Conservation (phyloP, 2,329 filamentous ascomycete species). For the Arthroderma sp. region DNA sequence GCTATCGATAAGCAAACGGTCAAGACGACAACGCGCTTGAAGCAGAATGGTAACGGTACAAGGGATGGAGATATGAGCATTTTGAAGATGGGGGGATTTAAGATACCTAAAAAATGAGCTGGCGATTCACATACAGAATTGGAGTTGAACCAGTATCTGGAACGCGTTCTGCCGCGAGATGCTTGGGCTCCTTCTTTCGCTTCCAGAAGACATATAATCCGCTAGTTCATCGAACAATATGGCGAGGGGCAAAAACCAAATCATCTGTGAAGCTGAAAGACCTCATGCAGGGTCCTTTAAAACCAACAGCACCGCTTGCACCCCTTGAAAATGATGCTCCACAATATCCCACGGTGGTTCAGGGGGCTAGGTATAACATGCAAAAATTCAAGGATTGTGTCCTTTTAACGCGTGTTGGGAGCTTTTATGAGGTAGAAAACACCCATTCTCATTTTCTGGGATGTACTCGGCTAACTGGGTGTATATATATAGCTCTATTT, state of each 20-base stretch:
- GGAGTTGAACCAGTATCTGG: too few species aligned
- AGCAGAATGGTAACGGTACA: too few species aligned
- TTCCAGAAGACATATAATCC: too few species aligned
- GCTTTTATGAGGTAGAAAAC: slow-evolving; percentile 66
- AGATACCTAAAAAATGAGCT: too few species aligned
- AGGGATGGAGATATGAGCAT: too few species aligned
- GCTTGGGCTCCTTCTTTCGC: too few species aligned
- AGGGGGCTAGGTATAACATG: slow-evolving; percentile 82
- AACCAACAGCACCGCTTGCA: slow-evolving; percentile 28
- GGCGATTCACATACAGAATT: too few species aligned
- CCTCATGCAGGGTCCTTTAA: slow-evolving; percentile 44
- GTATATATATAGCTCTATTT: slow-evolving; percentile 56
- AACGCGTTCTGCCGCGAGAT: too few species aligned
- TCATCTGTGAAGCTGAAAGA: slow-evolving; percentile 31
- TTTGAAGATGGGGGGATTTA: too few species aligned
- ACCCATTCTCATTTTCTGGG: not conserved
- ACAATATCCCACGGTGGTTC: slow-evolving; percentile 73
- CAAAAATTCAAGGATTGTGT: slow-evolving; percentile 82
- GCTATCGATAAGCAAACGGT: too few species aligned
- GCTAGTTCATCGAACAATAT: not conserved
- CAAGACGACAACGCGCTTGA: too few species aligned
- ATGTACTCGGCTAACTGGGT: slow-evolving; percentile 1
- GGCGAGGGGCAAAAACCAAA: slow-evolving; percentile 25
- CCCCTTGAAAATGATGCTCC: slow-evolving; percentile 35
- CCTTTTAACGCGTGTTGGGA: slow-evolving; percentile 77